Percentiles rank a stretch among this genome's conserved stretches.
Evolutionary conservation across 331 rosid species (phyloP).

Genomic region (Malus hybrid): DNA sequence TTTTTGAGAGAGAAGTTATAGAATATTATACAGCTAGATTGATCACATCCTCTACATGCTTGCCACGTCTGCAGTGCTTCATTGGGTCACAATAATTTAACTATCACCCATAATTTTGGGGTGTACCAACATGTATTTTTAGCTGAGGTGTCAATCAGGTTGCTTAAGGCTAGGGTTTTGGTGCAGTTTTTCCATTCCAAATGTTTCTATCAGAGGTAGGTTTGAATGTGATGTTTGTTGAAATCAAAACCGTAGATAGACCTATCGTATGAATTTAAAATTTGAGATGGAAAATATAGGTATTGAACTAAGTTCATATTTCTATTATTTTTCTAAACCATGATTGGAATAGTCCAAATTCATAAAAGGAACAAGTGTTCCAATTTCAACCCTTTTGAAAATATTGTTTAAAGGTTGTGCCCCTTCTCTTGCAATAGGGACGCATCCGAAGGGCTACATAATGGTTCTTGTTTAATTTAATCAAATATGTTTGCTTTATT

Average conservation of each 20-base stretch:
- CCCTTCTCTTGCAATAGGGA: constrained; percentile 16
- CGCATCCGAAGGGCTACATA: constrained; percentile 10
- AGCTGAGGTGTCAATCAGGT: constrained; percentile 31
- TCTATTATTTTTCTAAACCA: constrained; percentile 1
- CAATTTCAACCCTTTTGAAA: constrained; percentile 31
- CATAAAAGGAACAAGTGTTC: constrained; percentile 23
- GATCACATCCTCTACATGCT: constrained; percentile 20
- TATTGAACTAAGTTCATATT: neutral
- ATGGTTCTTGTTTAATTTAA: constrained; percentile 24
- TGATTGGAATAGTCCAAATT: constrained; percentile 28
- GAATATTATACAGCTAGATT: neutral
- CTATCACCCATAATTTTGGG: constrained; percentile 5
- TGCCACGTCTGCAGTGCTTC: constrained; percentile 19
- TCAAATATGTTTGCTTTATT: neutral
- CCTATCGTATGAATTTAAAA: constrained; percentile 13
- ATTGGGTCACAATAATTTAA: constrained; percentile 1
- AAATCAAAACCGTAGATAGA: constrained; percentile 40
- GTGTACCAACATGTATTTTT: neutral
- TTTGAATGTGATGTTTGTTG: constrained; percentile 50
- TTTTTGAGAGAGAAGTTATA: neutral
- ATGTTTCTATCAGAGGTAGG: constrained; percentile 58
- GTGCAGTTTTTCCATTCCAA: constrained; percentile 39
- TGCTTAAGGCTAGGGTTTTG: constrained; percentile 31
- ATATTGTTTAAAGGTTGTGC: constrained; percentile 17
- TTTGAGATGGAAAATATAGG: neutral